These are phyloP conservation scores for Tephrocybe sp. DNA, from an alignment of 768 basidiomycete genomes.

Conservation along the genomic window DNA sequence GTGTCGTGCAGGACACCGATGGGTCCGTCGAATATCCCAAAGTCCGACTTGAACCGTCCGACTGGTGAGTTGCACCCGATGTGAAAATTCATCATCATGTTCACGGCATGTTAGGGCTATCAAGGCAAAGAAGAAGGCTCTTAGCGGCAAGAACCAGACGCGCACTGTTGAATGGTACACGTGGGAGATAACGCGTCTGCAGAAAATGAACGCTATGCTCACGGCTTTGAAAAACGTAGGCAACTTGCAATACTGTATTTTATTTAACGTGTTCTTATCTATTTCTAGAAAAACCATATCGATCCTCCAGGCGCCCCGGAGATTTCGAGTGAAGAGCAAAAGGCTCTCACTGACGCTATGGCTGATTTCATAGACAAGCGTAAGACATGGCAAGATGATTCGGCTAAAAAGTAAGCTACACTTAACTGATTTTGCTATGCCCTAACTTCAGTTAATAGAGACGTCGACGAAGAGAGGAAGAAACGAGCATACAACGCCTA, in stretches of 20 bases:
- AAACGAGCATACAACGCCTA: neutral
- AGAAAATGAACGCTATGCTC: conserved; percentile 6
- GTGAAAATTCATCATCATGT: neutral
- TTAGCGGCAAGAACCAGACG: neutral
- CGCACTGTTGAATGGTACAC: conserved; percentile 4
- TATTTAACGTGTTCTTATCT: neutral
- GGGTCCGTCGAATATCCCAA: conserved; percentile 5
- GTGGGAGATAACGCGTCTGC: conserved; percentile 6
- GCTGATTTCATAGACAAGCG: neutral
- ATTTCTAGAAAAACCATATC: neutral
- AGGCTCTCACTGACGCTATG: neutral
- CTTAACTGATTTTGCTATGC: neutral
- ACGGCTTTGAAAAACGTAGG: neutral
- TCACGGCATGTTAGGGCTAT: conserved; percentile 2
- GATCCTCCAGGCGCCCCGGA: neutral
- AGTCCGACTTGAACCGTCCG: neutral
- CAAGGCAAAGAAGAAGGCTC: conserved; percentile 2
- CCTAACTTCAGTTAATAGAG: neutral
- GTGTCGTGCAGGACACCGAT: conserved; percentile 4
- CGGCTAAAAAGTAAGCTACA: neutral
- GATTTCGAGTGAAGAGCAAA: neutral
- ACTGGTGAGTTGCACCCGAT: neutral
- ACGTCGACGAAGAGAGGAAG: neutral
- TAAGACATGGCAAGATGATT: neutral
- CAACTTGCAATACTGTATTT: neutral